Evolutionary conservation across 1,284 basidiomycete species (phyloP), one percentile per base, ranked within the genome.

Genomic region (Melampsora abietis-canadensis): DNA sequence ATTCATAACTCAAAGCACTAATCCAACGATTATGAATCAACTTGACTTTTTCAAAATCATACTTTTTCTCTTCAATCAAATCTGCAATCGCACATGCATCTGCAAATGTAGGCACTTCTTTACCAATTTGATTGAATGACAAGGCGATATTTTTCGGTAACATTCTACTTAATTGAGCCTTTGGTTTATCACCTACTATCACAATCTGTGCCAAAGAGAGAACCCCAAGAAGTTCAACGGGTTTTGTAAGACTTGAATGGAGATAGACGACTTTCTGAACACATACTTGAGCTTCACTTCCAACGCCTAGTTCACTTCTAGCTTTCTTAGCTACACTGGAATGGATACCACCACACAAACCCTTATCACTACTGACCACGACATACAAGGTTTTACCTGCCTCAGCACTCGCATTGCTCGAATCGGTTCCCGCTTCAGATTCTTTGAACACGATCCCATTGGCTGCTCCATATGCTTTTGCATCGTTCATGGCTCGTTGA

Each of bases 261-360:
- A n/a, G n/a, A n/a, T n/a, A n/a, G n/a, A n/a, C n/a, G n/a, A n/a
- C n/a, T n/a, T n/a, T n/a, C n/a, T n/a, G n/a, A 44, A 63, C 21
- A 67, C 66, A 24, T 59, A 75, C 73, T 48, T 67, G 73, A n/a
- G 66, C 46, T 21, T 75, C 73, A 61, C 59, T 67, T 27, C 60
- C 60, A 19, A 60, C 73, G n/a, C 65, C 64, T 15, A 81, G 76
- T 76, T 87, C 89, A 76, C 87, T 87, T 79, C 91, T 91, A 76
- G 92, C 91, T 68, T 88, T 87, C 85, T 97, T 97, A 79, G 91
- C 87, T 81, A 98, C 91, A 76, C 92, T 94, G 57, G 95, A 98
- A 87, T 98, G 95, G 82, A 99, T 97, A 88, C 96, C 96, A 85
- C 96, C 96, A 83, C 95, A 99, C 76, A 99, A 92, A 85, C 96